These are phyloP conservation scores for Ceriops zippeliana DNA, from an alignment of 345 rosid genomes.

Conservation along the genomic window DNA sequence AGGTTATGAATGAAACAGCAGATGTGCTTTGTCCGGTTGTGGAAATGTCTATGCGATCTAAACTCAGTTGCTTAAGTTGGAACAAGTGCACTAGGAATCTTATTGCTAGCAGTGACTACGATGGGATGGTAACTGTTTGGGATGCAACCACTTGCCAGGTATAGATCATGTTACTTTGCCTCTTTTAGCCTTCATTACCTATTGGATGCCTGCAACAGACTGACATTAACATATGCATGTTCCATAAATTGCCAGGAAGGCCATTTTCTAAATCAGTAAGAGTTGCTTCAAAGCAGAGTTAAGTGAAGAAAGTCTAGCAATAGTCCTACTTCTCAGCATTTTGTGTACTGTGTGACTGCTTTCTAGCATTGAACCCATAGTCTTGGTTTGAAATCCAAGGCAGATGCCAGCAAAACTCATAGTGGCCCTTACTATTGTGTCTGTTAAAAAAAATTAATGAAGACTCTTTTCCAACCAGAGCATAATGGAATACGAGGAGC, in stretches of 20 bases:
- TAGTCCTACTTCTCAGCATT: not conserved
- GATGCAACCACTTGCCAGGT: conserved; percentile 88
- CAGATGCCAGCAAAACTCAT: not conserved
- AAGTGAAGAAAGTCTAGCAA: not conserved
- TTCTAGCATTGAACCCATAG: not conserved
- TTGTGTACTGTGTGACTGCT: not conserved
- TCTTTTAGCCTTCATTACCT: not conserved
- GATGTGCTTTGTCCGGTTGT: conserved; percentile 79
- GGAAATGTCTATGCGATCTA: conserved; percentile 89
- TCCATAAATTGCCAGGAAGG: not conserved
- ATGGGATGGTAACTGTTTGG: conserved; percentile 92
- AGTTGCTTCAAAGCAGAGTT: not conserved
- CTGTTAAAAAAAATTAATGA: not conserved
- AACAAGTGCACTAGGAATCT: conserved; percentile 74
- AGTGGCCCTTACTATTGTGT: not conserved
- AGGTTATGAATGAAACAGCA: conserved; percentile 71
- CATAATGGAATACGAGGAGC: conserved; percentile 94
- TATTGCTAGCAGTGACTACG: conserved; percentile 94
- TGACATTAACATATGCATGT: not conserved
- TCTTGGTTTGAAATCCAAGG: not conserved
- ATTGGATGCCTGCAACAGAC: not conserved
- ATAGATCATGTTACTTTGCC: not conserved
- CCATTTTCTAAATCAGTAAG: not conserved
- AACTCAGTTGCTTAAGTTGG: conserved; percentile 95
- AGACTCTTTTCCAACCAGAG: conserved; percentile 35